Percentiles rank a stretch among this genome's conserved stretches.
Evolutionary conservation across 176 grass and related monocot species (phyloP).

Genomic region (Themeda triandra): DNA sequence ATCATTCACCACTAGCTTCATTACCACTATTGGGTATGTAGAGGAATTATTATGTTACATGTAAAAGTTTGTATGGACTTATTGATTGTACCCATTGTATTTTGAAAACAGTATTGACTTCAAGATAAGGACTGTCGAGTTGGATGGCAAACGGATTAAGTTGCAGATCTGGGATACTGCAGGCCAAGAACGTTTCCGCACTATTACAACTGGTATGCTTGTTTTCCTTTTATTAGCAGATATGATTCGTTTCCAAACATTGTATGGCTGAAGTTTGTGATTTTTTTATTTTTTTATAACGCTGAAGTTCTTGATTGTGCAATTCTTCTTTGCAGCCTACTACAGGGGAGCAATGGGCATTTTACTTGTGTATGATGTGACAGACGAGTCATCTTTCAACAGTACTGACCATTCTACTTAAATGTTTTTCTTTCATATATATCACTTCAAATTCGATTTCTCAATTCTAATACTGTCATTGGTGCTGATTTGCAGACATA

Average conservation of each 20-base stretch:
- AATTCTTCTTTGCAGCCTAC: constrained; percentile 57
- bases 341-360: constrained; percentile 76
- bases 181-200: constrained; percentile 70
- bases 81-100: not conserved
- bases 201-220: constrained; percentile 64
- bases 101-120: constrained; percentile 55
- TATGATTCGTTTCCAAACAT: not conserved
- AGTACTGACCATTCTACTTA: constrained; percentile 36
- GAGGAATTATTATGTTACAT: not conserved
- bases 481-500: constrained; percentile 45
- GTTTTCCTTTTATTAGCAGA: not conserved
- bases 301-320: not conserved
- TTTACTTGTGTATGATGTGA: constrained; percentile 81
- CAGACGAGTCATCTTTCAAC: constrained; percentile 63
- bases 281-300: not conserved
- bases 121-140: constrained; percentile 66
- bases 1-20: constrained; percentile 64
- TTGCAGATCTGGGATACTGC: constrained; percentile 80
- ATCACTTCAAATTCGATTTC: not conserved
- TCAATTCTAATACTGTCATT: constrained; percentile 14
- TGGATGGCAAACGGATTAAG: constrained; percentile 75
- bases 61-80: not conserved
- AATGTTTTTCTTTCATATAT: not conserved
- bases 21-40: constrained; percentile 63
- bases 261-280: not conserved